Evolutionary conservation across 1,284 basidiomycete genomes (phyloP).

Genomic region (Leccinum griseonigrum): DNA sequence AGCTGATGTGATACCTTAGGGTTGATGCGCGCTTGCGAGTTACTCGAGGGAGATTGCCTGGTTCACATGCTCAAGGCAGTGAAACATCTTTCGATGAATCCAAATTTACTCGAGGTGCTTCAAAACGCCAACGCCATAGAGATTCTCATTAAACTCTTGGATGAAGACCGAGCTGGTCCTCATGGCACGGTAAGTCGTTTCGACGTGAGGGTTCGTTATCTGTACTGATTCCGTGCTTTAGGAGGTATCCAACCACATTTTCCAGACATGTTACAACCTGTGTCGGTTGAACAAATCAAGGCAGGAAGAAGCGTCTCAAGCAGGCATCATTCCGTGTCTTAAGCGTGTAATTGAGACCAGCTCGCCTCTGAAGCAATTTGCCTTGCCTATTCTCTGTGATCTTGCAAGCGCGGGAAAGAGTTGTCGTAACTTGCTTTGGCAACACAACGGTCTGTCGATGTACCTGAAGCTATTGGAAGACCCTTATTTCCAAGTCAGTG

Average conservation of each 20-base stretch:
- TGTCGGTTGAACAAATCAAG: slow-evolving; percentile 91
- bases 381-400: slow-evolving; percentile 94
- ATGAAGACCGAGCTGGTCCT: slow-evolving; percentile 75
- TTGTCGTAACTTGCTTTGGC: slow-evolving; percentile 84
- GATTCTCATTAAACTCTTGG: slow-evolving; percentile 80
- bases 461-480: slow-evolving; percentile 88
- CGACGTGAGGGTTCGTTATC: slow-evolving; percentile 1
- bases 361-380: slow-evolving; percentile 94
- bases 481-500: slow-evolving; percentile 94
- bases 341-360: slow-evolving; percentile 84
- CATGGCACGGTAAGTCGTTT: slow-evolving; percentile 71
- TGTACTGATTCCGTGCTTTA: slow-evolving; percentile 30
- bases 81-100: slow-evolving; percentile 94
- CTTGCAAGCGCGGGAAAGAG: slow-evolving; percentile 92
- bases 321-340: slow-evolving; percentile 90
- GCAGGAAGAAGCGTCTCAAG: slow-evolving; percentile 96
- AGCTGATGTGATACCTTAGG: slow-evolving; percentile 45
- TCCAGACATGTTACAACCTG: slow-evolving; percentile 94
- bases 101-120: slow-evolving; percentile 85
- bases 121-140: slow-evolving; percentile 97
- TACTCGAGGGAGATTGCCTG: slow-evolving; percentile 81
- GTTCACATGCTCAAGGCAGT: slow-evolving; percentile 91
- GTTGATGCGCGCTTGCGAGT: slow-evolving; percentile 78
- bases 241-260: slow-evolving; percentile 93
- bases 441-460: slow-evolving; percentile 78